Evolutionary conservation across 805 yeast genomes (phyloP), one percentile per base, ranked within the genome.

Genomic region (Kodamaea lidongshanica): DNA sequence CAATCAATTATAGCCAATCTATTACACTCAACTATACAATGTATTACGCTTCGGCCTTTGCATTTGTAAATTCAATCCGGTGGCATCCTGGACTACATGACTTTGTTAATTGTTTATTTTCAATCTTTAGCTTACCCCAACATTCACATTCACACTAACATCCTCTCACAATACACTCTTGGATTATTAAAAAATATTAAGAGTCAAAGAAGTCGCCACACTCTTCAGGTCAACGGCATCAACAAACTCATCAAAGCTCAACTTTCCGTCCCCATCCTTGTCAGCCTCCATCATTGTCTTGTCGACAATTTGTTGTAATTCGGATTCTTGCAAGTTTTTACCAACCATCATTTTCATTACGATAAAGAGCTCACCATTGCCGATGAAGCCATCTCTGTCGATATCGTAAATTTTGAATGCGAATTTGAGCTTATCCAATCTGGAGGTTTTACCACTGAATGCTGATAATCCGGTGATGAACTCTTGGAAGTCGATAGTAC

Each of bases 341-440:
- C 97, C 98, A 16, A 94, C 98, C 98, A 92, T 92, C 74, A 85
- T 83, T 57, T 92, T 84, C 61, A 92, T 65, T 23, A 92, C 97
- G 23, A 89, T 68, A 48, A 80, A 92, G 34, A 92, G 57, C 58
- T 92, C 99, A 14, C 98, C 99, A 51, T 89, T 89, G 3, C 96
- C 88, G 20, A 92, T 85, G 52, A 50, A 87, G 0, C 98, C 98
- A 52, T 92, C 99, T 33, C 86, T 70, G 56, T 92, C 99, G 40
- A 92, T 86, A 52, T 92, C 99, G 51, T 92, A 92, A 12, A 92
- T 86, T 48, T 79, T 83, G 60, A 92, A 92, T 7, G 96, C 92
- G 63, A 94, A 92, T 49, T 67, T 67, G 36, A 89, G 67, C 56
- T 87, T 89, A 42, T 86, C 96, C 32, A 77, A 79, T 28, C 76